Percentiles rank a stretch among this genome's conserved stretches.
These are phyloP conservation scores for Chlorella sp. DNA, from an alignment of 139 green algal species.

Conservation along the genomic window DNA sequence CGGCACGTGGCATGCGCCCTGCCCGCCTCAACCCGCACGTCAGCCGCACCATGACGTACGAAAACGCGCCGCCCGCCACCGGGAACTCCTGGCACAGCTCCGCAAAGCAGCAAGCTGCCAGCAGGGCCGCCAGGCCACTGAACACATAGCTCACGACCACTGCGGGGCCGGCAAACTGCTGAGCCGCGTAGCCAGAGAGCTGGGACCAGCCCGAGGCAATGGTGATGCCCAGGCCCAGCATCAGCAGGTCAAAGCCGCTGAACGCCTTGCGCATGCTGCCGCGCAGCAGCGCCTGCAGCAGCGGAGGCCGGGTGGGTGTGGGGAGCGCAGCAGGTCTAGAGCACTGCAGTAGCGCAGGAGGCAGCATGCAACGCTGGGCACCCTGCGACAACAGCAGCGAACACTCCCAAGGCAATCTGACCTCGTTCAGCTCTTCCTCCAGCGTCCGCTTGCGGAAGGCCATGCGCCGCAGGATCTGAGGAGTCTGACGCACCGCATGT, in stretches of 20 bases:
- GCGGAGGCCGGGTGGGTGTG: background rate
- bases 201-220: slow-evolving; percentile 18
- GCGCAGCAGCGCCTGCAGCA: slow-evolving; percentile 34
- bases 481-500: background rate
- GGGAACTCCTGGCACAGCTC: slow-evolving; percentile 44
- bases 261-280: slow-evolving; percentile 42
- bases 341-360: no score
- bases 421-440: slow-evolving; percentile 44
- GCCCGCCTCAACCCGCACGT: no score
- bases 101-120: slow-evolving; percentile 40
- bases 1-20: background rate
- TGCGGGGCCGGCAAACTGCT: slow-evolving; percentile 28
- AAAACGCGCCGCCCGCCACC: slow-evolving; percentile 42
- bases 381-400: no score
- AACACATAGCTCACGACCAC: slow-evolving; percentile 34
- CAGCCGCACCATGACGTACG: slow-evolving; percentile 40
- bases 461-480: slow-evolving; percentile 9
- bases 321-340: background rate
- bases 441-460: slow-evolving; percentile 41
- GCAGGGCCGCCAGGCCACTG: slow-evolving; percentile 6
- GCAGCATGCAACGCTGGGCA: no score
- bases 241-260: slow-evolving; percentile 33
- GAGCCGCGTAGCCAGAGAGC: slow-evolving; percentile 23
- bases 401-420: background rate
- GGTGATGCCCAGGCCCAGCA: slow-evolving; percentile 40